Evolutionary conservation across 1,284 basidiomycete genomes (phyloP).

Genomic region (Paramarasmius palmivorus): DNA sequence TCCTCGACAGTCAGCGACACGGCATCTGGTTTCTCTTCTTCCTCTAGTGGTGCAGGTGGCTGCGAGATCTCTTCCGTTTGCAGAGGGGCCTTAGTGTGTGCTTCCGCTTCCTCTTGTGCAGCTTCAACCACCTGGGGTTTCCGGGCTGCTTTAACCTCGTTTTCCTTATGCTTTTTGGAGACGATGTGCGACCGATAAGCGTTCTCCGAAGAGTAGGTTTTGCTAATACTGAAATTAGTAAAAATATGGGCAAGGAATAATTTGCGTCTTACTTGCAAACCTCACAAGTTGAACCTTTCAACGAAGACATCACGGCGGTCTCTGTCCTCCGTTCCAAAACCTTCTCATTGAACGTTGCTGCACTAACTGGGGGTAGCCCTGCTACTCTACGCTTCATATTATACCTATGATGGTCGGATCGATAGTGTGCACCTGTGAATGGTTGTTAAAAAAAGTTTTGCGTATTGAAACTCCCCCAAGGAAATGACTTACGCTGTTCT

Average conservation of each 20-base stretch:
- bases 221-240: constrained; percentile 56
- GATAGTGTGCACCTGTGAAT: constrained; percentile 79
- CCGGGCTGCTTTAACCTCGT: constrained; percentile 54
- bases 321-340: constrained; percentile 80
- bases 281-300: constrained; percentile 69
- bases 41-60: constrained; percentile 3
- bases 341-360: constrained; percentile 85
- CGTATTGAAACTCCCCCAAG: background rate
- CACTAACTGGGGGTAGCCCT: constrained; percentile 84
- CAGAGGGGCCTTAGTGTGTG: background rate
- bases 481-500: constrained; percentile 71
- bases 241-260: constrained; percentile 5
- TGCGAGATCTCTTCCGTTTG: background rate
- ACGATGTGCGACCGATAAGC: constrained; percentile 86
- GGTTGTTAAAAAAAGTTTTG: constrained; percentile 8
- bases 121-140: constrained; percentile 18
- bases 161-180: constrained; percentile 91
- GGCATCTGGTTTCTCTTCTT: constrained; percentile 8
- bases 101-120: constrained; percentile 10
- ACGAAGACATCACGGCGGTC: constrained; percentile 67
- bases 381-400: constrained; percentile 98
- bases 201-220: constrained; percentile 88
- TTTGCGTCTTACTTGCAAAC: constrained; percentile 71
- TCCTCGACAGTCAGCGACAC: constrained; percentile 32
- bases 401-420: constrained; percentile 95